Percentiles rank a stretch among this genome's conserved stretches.
phyloP scores from a whole-genome alignment of 2,329 filamentous ascomycete genomes.

The Sclerotiophoma versabilis region DNA sequence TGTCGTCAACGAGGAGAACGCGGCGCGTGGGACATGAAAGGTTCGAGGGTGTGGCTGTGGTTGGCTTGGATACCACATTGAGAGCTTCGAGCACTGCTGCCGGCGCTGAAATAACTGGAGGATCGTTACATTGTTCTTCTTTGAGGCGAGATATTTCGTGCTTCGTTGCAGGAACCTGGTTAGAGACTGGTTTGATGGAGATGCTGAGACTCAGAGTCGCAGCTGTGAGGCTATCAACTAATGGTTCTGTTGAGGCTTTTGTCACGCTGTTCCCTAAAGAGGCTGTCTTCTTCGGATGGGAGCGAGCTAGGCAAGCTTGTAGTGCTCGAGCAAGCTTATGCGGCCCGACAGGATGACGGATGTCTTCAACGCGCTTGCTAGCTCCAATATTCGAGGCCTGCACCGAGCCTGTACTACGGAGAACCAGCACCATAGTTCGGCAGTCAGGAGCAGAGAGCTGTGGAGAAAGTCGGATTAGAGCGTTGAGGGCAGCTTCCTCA shows the following conservation, averaged over 20 bases:
- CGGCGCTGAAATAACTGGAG: too few relatives aligned
- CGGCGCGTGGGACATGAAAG: not conserved
- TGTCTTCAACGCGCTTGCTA: conserved; percentile 40
- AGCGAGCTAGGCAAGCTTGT: conserved; percentile 34
- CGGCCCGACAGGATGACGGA: conserved; percentile 50
- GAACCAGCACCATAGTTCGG: conserved; percentile 7
- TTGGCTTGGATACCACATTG: not conserved
- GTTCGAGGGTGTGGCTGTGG: not conserved
- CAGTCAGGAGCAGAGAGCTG: not conserved
- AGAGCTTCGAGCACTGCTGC: not conserved
- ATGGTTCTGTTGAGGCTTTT: too few relatives aligned
- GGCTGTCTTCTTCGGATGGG: not conserved
- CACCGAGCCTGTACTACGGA: not conserved
- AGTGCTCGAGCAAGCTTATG: conserved; percentile 49
- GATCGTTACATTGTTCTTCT: not conserved
- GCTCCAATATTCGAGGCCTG: not conserved
- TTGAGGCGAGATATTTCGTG: not conserved
- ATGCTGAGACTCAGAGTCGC: not conserved
- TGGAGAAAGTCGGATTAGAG: conserved; percentile 1
- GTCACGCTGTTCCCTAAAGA: not conserved
- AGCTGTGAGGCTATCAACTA: not conserved
- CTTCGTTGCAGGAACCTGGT: not conserved
- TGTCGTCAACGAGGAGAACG: conserved; percentile 47
- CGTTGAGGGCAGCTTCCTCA: conserved; percentile 3
- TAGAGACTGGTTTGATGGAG: not conserved